Percentiles rank a stretch among this genome's conserved stretches.
Conservation (phyloP, 108 stramenopile genomes). For the Fistulifera pelliculosa region DNA sequence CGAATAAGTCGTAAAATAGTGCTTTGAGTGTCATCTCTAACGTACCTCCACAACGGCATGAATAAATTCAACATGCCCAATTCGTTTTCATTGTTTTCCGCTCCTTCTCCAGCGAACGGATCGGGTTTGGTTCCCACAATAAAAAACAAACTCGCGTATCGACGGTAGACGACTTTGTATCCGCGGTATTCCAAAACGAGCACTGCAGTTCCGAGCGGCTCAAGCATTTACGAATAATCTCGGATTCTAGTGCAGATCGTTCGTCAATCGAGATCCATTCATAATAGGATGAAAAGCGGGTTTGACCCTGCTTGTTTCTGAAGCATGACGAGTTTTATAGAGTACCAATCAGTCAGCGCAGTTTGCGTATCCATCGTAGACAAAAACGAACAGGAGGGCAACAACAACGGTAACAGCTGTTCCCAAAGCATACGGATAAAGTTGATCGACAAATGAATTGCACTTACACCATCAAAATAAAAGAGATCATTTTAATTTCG, state of each 20-base stretch:
- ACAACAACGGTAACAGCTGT: background rate
- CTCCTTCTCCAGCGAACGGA: slow-evolving; percentile 29
- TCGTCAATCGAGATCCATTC: slow-evolving; percentile 89
- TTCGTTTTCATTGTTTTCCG: slow-evolving; percentile 89
- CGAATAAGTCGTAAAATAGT: no score
- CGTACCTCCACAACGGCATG: slow-evolving; percentile 85
- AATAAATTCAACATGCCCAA: slow-evolving; percentile 93
- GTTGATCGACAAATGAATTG: background rate
- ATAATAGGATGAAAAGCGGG: slow-evolving; percentile 89
- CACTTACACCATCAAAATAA: slow-evolving; percentile 86
- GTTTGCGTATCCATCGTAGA: background rate
- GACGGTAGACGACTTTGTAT: slow-evolving; percentile 88
- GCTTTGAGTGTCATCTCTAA: no score
- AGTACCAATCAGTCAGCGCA: slow-evolving; percentile 3
- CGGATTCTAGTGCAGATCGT: slow-evolving; percentile 85
- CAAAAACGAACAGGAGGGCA: background rate
- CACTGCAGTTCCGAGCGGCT: slow-evolving; percentile 88
- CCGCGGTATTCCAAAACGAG: slow-evolving; percentile 93
- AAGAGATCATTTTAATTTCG: slow-evolving; percentile 50
- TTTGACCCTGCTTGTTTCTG: slow-evolving; percentile 93
- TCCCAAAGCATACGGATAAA: background rate
- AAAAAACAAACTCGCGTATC: slow-evolving; percentile 93
- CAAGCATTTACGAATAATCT: slow-evolving; percentile 92
- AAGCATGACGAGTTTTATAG: background rate
- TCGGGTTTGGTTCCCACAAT: slow-evolving; percentile 91